Conservation (phyloP, 192 early-diverging fungal species). For the Entrophospora sp. region DNA sequence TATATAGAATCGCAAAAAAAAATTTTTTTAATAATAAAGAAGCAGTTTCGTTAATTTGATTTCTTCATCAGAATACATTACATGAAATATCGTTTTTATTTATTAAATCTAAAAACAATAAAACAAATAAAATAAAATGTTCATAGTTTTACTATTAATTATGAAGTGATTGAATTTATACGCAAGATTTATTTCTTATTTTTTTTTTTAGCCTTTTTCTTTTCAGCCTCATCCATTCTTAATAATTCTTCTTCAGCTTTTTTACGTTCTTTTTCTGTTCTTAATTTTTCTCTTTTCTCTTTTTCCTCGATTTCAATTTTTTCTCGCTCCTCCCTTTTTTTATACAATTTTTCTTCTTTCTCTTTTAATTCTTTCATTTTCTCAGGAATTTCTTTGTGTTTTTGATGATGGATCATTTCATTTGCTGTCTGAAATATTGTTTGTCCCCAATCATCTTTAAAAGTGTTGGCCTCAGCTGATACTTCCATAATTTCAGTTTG, state of each 20-base stretch:
- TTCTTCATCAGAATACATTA: too few relatives aligned
- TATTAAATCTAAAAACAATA: too few relatives aligned
- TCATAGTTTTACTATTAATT: too few relatives aligned
- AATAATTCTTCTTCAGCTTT: conserved; percentile 38
- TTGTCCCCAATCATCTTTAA: conserved; percentile 71
- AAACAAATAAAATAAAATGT: too few relatives aligned
- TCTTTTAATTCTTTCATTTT: conserved; percentile 41
- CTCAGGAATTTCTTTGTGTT: conserved; percentile 36
- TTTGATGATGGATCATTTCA: conserved; percentile 64
- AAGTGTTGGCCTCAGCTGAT: conserved; percentile 73
- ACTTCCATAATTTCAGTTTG: conserved; percentile 72
- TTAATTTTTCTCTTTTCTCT: conserved; percentile 32
- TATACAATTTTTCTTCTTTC: conserved; percentile 39
- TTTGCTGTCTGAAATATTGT: conserved; percentile 76
- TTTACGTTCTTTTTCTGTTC: conserved; percentile 28
- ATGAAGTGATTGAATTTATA: too few relatives aligned
- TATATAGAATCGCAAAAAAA: too few relatives aligned
- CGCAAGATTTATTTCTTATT: conserved; percentile 14
- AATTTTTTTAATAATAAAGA: too few relatives aligned
- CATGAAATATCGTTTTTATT: too few relatives aligned
- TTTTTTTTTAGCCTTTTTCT: conserved; percentile 23
- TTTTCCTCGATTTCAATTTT: conserved; percentile 32
- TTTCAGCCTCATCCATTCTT: conserved; percentile 31
- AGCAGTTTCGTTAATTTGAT: too few relatives aligned
- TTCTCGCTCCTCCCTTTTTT: conserved; percentile 34